Evolutionary conservation across 768 basidiomycete genomes (phyloP).

Genomic region (Termitomyces sp.): DNA sequence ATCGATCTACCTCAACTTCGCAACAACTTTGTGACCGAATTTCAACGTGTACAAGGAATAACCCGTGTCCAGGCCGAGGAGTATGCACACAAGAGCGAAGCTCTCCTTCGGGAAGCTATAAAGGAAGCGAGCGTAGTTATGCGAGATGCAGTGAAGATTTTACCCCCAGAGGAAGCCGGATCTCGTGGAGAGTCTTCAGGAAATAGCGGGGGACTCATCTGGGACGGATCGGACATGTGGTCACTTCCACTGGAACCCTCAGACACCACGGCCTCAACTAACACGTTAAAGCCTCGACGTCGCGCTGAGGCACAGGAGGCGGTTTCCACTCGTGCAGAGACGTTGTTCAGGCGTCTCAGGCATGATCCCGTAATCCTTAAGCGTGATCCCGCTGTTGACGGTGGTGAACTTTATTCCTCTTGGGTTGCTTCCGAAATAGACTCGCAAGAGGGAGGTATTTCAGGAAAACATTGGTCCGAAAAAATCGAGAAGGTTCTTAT

Average conservation of each 20-base stretch:
- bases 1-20: slow-evolving; percentile 69
- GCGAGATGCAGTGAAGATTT: slow-evolving; percentile 86
- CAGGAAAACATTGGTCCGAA: slow-evolving; percentile 51
- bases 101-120: slow-evolving; percentile 58
- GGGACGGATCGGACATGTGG: slow-evolving; percentile 91
- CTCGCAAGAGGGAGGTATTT: slow-evolving; percentile 49
- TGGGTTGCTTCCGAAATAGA: slow-evolving; percentile 56
- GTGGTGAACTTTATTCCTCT: slow-evolving; percentile 44
- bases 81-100: slow-evolving; percentile 74
- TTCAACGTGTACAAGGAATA: slow-evolving; percentile 71
- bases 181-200: background rate
- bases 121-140: slow-evolving; percentile 80
- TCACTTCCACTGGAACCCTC: slow-evolving; percentile 49
- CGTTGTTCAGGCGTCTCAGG: slow-evolving; percentile 65
- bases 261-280: slow-evolving; percentile 6
- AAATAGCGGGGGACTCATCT: slow-evolving; percentile 40
- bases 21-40: slow-evolving; percentile 55
- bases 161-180: slow-evolving; percentile 65
- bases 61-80: slow-evolving; percentile 78
- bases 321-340: slow-evolving; percentile 72
- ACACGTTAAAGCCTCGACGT: slow-evolving; percentile 11
- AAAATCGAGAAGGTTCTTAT: slow-evolving; percentile 44
- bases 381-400: slow-evolving; percentile 69
- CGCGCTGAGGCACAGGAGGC: slow-evolving; percentile 40
- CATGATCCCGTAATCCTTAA: slow-evolving; percentile 71